A percentile compares a stretch with the other conserved stretches of the same genome.
Conservation (phyloP, 768 basidiomycete species). For the Boletus insuetus region DNA sequence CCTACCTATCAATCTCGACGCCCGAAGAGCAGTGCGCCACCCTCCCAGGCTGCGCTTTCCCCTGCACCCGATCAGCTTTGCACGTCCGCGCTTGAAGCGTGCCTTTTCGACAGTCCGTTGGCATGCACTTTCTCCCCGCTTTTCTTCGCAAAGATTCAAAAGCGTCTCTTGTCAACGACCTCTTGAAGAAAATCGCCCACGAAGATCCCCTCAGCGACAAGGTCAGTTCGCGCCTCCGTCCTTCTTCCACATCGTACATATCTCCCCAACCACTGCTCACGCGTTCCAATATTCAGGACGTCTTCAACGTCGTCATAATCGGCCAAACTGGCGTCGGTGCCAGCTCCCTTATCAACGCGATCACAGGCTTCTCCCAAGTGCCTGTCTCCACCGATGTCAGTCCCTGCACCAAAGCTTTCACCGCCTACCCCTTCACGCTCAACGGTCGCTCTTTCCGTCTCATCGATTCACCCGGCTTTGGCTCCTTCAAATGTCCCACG, state of each 20-base stretch:
- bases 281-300: slow-evolving; percentile 12
- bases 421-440: slow-evolving; percentile 23
- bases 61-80: slow-evolving; percentile 6
- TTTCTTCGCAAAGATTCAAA: slow-evolving; percentile 29
- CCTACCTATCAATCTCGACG: slow-evolving; percentile 4
- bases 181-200: slow-evolving; percentile 20
- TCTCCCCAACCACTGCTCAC: not conserved
- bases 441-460: slow-evolving; percentile 29
- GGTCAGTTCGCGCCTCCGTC: slow-evolving; percentile 10
- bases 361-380: slow-evolving; percentile 20
- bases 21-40: slow-evolving; percentile 12
- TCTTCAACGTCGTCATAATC: slow-evolving; percentile 31
- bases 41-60: slow-evolving; percentile 8
- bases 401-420: slow-evolving; percentile 27
- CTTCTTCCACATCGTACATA: not conserved
- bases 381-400: slow-evolving; percentile 29
- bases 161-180: slow-evolving; percentile 20
- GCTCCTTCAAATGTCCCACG: slow-evolving; percentile 26
- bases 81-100: not conserved
- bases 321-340: slow-evolving; percentile 34
- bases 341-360: slow-evolving; percentile 42
- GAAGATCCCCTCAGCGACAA: slow-evolving; percentile 25
- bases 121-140: slow-evolving; percentile 27
- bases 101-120: slow-evolving; percentile 4
- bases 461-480: slow-evolving; percentile 30